Base-by-base conservation (phyloP, 352 stramenopile genomes). In the Phytophthora capsici region DNA sequence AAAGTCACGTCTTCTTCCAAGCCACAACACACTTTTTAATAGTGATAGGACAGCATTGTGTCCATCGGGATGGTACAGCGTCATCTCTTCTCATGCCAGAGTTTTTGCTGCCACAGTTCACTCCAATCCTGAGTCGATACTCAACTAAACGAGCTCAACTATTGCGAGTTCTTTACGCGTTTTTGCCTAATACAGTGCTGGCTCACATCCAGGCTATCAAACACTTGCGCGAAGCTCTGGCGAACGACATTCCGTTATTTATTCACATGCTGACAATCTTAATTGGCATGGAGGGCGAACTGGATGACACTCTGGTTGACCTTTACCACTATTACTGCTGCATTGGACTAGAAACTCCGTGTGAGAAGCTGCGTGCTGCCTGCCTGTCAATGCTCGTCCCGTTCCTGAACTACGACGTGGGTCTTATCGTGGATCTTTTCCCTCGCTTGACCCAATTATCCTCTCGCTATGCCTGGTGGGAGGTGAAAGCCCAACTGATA, bases 281-380 rank as follows among this genome's bases (percentile, higher is more conserved):
- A 40, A 60, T 95, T 34, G 78, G 72, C 45, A 84, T 95, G 71
- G 88, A 96, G 57, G 74, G 14, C 5, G 72, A 86, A 16, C 61
- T 95, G 16, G 80, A 93, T 62, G 81, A 87, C 14, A 85, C 81
- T 16, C 65, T 96, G 10, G 69, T 89, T 22, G 89, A 96, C 40
- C 58, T 95, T 43, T 96, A 96, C 37, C 69, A 92, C 47, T 96
- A 96, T 66, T 96, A 96, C 63, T 91, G 76, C 64, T 90, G 84
- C 69, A 95, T 95, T 36, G 89, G 87, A 4, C 57, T 94, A 12
- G 84, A 92, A 50, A 80, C 74, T 17, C 41, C 82, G 17, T 91
- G 82, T 45, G 82, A 91, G 28, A 93, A 93, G 50, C 73, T 96
- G 1, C 84, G 86, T 17, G 87, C 89, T 12, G 84, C 82, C 20